Evolutionary conservation across 2,329 filamentous ascomycete genomes (phyloP).

Genomic region (Microascus cirrosus): DNA sequence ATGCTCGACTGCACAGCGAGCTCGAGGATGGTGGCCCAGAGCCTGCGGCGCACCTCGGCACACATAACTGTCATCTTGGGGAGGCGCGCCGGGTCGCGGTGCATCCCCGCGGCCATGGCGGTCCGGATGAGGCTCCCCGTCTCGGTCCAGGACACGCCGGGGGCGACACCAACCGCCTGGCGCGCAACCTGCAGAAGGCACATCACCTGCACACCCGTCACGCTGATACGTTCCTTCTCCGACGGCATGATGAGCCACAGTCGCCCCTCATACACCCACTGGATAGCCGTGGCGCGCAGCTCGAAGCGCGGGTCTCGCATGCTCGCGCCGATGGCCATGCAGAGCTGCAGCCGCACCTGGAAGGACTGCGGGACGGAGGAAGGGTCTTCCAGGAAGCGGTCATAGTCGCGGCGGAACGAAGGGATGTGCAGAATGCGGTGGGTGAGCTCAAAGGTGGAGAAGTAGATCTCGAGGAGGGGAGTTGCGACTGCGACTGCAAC

Average conservation of each 20-base stretch:
- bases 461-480: conserved; percentile 34
- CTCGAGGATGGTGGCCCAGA: conserved; percentile 44
- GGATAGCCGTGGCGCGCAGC: conserved; percentile 32
- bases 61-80: conserved; percentile 17
- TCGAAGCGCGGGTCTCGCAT: conserved; percentile 38
- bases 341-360: conserved; percentile 43
- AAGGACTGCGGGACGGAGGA: conserved; percentile 25
- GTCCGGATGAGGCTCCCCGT: conserved; percentile 29
- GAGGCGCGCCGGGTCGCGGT: conserved; percentile 32
- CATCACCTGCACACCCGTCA: conserved; percentile 37
- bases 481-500: conserved; percentile 27
- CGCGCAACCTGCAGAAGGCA: conserved; percentile 31
- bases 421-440: conserved; percentile 41
- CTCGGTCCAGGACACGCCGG: conserved; percentile 34
- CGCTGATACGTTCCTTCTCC: conserved; percentile 36
- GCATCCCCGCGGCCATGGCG: conserved; percentile 38
- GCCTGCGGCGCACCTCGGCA: conserved; percentile 34
- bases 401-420: conserved; percentile 34
- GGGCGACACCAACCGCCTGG: conserved; percentile 23
- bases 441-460: conserved; percentile 32
- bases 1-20: conserved; percentile 32
- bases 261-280: conserved; percentile 47
- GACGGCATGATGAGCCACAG: conserved; percentile 41
- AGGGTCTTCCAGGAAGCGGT: conserved; percentile 31
- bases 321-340: conserved; percentile 44